A percentile compares a stretch with the other conserved stretches of the same genome.
These are phyloP conservation scores for Vigna angularis DNA, from an alignment of 306 rosid species.

Conservation along the genomic window DNA sequence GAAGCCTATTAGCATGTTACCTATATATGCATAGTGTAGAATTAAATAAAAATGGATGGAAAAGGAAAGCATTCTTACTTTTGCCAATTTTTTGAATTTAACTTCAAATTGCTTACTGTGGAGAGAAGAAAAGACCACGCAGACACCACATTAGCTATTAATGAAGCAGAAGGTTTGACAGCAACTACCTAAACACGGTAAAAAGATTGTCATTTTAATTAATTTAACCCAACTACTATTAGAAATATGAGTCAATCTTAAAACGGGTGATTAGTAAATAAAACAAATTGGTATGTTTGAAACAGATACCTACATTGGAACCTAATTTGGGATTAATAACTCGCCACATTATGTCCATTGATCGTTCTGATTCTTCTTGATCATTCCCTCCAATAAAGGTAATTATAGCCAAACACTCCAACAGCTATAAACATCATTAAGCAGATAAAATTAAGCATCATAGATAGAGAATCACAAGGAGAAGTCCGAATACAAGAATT, in stretches of 20 bases:
- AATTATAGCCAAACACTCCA: slow-evolving; percentile 87
- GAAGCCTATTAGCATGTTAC: slow-evolving; percentile 19
- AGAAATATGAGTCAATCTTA: slow-evolving; percentile 5
- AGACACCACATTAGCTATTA: slow-evolving; percentile 74
- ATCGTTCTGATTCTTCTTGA: slow-evolving; percentile 81
- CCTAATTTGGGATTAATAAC: slow-evolving; percentile 83
- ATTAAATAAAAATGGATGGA: neutral
- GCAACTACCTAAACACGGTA: slow-evolving; percentile 67
- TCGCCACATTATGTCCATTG: slow-evolving; percentile 96
- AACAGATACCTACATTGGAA: slow-evolving; percentile 65
- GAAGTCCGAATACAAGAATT: slow-evolving; percentile 8
- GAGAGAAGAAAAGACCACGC: slow-evolving; percentile 97
- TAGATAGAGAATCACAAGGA: neutral
- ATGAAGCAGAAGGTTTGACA: slow-evolving; percentile 68
- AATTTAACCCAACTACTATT: neutral
- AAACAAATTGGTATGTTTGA: neutral
- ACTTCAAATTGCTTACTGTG: slow-evolving; percentile 63
- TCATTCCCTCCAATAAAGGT: slow-evolving; percentile 87
- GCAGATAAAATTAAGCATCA: slow-evolving; percentile 17
- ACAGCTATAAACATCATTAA: slow-evolving; percentile 62
- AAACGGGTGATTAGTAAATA: slow-evolving; percentile 18
- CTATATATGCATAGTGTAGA: neutral
- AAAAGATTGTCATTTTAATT: neutral
- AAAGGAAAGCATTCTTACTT: slow-evolving; percentile 60
- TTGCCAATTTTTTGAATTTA: slow-evolving; percentile 82